These are phyloP conservation scores for Linanthus parryae DNA, from an alignment of 148 eudicot genomes.

Conservation along the genomic window DNA sequence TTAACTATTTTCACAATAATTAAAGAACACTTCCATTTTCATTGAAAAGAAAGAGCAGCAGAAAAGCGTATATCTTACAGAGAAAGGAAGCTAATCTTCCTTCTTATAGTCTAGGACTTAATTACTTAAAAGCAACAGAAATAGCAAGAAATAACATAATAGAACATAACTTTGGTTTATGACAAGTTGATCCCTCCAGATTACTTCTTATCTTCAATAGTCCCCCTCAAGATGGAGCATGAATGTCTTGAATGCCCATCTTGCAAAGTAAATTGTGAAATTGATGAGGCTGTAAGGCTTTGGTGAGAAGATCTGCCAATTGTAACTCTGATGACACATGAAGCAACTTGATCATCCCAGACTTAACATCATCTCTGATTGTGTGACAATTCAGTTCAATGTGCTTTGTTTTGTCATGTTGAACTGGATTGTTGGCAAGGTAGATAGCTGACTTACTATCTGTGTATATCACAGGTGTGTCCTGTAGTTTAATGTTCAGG, in stretches of 20 bases:
- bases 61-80: too few species aligned
- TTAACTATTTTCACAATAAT: too few species aligned
- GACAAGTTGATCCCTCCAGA: too few species aligned
- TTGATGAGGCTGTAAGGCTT: not conserved
- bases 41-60: too few species aligned
- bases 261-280: not conserved
- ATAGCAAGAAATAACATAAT: too few species aligned
- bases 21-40: too few species aligned
- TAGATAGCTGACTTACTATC: constrained; percentile 7
- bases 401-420: constrained; percentile 10
- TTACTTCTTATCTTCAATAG: too few species aligned
- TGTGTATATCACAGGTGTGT: constrained; percentile 2
- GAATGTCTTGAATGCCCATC: not conserved
- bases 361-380: not conserved
- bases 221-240: not conserved
- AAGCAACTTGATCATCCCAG: not conserved
- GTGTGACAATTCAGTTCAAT: constrained; percentile 8
- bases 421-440: constrained; percentile 5
- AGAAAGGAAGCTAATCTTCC: too few species aligned
- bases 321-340: not conserved
- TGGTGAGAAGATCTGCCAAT: constrained; percentile 6
- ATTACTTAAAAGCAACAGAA: too few species aligned
- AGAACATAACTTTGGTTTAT: too few species aligned
- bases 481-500: too few species aligned
- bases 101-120: too few species aligned